These are phyloP conservation scores for Aspergillus sp. DNA, from an alignment of 2,329 filamentous ascomycete genomes.

Conservation along the genomic window DNA sequence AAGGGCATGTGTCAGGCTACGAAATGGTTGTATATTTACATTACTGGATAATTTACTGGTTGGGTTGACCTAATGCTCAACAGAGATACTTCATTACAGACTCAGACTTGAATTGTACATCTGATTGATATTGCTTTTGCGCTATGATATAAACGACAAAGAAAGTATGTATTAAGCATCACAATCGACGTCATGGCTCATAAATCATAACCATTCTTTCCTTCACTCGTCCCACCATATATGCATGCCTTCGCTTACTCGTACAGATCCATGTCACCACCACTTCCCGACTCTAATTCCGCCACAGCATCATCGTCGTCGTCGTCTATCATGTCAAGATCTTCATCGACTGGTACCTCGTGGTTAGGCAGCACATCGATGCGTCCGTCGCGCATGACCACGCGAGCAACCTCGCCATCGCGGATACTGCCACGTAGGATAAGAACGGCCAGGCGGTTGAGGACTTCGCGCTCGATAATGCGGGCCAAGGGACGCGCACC, in stretches of 20 bases:
- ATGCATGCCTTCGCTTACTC: slow-evolving; percentile 32
- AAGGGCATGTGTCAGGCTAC: too few relatives aligned
- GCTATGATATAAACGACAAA: too few relatives aligned
- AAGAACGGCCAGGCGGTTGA: slow-evolving; percentile 88
- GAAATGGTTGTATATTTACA: too few relatives aligned
- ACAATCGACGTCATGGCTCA: too few relatives aligned
- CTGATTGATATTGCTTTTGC: too few relatives aligned
- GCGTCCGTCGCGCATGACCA: slow-evolving; percentile 75
- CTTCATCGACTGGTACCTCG: slow-evolving; percentile 59
- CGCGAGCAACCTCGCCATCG: slow-evolving; percentile 79
- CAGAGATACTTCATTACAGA: too few relatives aligned
- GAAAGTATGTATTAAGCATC: too few relatives aligned
- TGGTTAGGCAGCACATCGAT: slow-evolving; percentile 84
- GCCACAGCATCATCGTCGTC: slow-evolving; percentile 72
- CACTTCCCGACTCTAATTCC: slow-evolving; percentile 61
- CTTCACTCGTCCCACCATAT: too few relatives aligned
- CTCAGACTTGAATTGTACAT: too few relatives aligned
- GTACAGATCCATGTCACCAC: slow-evolving; percentile 61
- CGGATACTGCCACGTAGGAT: slow-evolving; percentile 81
- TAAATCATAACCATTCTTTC: too few relatives aligned
- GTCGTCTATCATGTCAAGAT: slow-evolving; percentile 72
- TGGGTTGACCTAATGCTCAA: too few relatives aligned
- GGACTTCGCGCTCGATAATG: slow-evolving; percentile 94
- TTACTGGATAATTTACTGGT: too few relatives aligned
- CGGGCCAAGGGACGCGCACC: slow-evolving; percentile 84